Percentiles rank a stretch among this genome's conserved stretches.
These are phyloP conservation scores for Termitomyces sp. DNA, from an alignment of 768 basidiomycete species.

Conservation along the genomic window DNA sequence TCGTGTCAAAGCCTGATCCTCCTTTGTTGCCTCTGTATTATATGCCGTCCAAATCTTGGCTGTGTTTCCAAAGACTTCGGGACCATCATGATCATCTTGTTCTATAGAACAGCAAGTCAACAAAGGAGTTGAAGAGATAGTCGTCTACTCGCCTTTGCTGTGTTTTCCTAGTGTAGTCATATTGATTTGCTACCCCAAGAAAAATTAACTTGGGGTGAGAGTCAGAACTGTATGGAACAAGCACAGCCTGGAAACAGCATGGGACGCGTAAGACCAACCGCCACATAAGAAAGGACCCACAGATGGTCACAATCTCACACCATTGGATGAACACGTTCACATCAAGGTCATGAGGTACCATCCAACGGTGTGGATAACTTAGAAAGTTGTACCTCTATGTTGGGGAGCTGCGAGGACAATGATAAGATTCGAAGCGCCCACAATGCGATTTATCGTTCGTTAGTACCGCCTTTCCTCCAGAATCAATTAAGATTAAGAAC, in stretches of 20 bases:
- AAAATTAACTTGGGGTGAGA: background rate
- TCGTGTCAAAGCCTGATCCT: conserved; percentile 11
- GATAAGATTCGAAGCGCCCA: background rate
- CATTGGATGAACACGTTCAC: too few species aligned
- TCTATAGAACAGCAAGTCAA: background rate
- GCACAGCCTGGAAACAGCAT: too few species aligned
- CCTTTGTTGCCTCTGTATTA: conserved; percentile 9
- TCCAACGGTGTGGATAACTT: too few species aligned
- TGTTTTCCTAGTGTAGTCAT: background rate
- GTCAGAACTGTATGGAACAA: background rate
- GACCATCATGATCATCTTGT: background rate
- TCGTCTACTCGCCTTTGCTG: background rate
- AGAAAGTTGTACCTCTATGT: too few species aligned
- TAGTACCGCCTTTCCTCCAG: background rate
- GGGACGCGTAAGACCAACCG: background rate
- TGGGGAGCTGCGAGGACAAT: too few species aligned
- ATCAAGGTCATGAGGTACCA: background rate
- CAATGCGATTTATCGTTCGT: background rate
- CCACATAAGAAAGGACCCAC: background rate
- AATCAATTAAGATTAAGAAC: background rate
- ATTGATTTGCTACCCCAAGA: too few species aligned
- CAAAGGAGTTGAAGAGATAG: background rate
- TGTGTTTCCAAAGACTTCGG: conserved; percentile 4
- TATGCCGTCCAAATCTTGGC: conserved; percentile 14
- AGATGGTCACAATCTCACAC: background rate